A percentile compares a stretch with the other conserved stretches of the same genome.
Evolutionary conservation across 345 rosid genomes (phyloP).

Genomic region (Zanthoxylum bungeanum): DNA sequence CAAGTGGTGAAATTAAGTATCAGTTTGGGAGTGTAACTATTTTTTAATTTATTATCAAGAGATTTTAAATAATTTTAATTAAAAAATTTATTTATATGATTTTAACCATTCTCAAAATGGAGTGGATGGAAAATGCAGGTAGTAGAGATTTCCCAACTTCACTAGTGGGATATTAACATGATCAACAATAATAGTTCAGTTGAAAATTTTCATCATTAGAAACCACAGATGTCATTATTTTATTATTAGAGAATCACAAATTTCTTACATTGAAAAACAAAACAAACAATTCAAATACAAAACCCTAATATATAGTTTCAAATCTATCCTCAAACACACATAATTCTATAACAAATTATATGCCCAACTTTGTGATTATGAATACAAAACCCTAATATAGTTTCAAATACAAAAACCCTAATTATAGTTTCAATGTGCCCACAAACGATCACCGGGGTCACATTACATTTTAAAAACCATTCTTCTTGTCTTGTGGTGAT

Average conservation of each 20-base stretch:
- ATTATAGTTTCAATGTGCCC: too few species aligned
- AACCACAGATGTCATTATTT: background rate
- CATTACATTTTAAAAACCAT: background rate
- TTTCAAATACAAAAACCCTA: too few species aligned
- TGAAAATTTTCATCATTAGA: background rate
- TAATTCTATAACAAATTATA: background rate
- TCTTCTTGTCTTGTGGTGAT: constrained; percentile 20
- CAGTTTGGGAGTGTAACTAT: too few species aligned
- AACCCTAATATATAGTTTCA: too few species aligned
- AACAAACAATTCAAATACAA: too few species aligned
- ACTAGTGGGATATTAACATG: background rate
- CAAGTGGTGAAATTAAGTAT: background rate
- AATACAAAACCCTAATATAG: too few species aligned
- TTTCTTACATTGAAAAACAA: background rate
- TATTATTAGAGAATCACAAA: too few species aligned
- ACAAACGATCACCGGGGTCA: background rate
- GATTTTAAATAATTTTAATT: too few species aligned
- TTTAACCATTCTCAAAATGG: background rate
- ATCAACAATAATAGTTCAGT: too few species aligned
- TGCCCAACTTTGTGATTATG: background rate
- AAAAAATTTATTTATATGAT: too few species aligned
- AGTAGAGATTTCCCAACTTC: background rate
- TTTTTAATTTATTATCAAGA: too few species aligned
- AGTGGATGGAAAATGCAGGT: background rate
- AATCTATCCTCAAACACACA: too few species aligned